Conservation (phyloP, 2,329 filamentous ascomycete species). For the Fusarium sp. region DNA sequence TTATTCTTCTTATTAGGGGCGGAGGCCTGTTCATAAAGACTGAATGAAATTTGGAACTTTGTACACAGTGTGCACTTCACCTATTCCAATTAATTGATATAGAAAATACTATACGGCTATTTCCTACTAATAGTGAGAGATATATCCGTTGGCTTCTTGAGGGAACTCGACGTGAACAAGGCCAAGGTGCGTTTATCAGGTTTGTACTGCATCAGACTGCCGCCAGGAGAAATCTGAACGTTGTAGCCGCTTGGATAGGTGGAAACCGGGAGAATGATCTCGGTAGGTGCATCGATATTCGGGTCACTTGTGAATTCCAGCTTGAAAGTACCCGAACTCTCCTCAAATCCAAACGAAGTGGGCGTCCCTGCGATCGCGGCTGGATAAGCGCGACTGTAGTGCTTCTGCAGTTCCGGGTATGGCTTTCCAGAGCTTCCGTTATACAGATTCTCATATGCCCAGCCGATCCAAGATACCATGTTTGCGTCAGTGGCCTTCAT, state of each 20-base stretch:
- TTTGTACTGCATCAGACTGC: neutral
- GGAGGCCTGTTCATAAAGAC: too few relatives aligned
- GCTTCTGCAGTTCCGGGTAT: neutral
- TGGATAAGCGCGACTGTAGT: neutral
- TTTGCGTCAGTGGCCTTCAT: rapidly evolving
- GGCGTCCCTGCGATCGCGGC: neutral
- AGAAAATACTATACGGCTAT: neutral
- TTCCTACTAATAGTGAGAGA: neutral
- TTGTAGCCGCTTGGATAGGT: rapidly evolving
- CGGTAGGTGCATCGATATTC: rapidly evolving
- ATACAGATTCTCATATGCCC: neutral
- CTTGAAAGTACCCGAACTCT: rapidly evolving
- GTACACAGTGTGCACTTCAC: too few relatives aligned
- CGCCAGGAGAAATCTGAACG: rapidly evolving
- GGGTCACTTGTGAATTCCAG: neutral
- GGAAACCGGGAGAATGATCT: rapidly evolving
- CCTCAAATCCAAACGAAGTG: rapidly evolving
- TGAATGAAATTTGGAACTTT: too few relatives aligned
- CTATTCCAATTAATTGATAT: neutral
- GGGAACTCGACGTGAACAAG: neutral
- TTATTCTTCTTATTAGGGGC: too few relatives aligned
- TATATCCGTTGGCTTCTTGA: neutral
- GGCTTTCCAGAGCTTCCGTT: neutral
- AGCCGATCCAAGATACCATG: neutral
- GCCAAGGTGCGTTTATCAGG: neutral